Conservation (phyloP, 2,329 filamentous ascomycete genomes). For the Apiospora rasikravindrae region DNA sequence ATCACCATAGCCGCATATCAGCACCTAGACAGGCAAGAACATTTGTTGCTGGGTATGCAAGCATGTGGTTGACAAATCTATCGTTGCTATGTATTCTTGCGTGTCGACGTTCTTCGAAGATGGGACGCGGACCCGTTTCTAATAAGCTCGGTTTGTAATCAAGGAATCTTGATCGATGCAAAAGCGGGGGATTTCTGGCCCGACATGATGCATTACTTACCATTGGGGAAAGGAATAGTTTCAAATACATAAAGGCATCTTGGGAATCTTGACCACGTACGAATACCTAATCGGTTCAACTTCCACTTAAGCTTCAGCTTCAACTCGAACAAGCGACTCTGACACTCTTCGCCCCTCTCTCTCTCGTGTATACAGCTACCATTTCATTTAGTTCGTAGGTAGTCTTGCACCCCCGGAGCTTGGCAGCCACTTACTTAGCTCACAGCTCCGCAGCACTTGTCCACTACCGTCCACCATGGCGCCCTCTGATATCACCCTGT, state of each 20-base stretch:
- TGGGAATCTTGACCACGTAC: neutral
- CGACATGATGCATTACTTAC: constrained; percentile 17
- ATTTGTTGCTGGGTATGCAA: too few species aligned
- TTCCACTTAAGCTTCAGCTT: neutral
- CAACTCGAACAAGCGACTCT: neutral
- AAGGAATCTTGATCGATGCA: neutral
- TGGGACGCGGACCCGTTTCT: neutral
- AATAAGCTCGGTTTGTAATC: constrained; percentile 15
- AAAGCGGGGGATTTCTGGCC: constrained; percentile 16
- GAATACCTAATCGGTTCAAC: too few species aligned
- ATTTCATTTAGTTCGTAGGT: neutral
- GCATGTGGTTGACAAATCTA: neutral
- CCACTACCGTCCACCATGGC: constrained; percentile 39
- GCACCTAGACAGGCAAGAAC: neutral
- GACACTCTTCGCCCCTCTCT: neutral
- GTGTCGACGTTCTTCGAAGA: neutral
- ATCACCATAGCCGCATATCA: neutral
- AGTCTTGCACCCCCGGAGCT: neutral
- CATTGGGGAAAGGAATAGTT: neutral
- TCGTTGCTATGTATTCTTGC: neutral
- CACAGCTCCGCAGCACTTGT: constrained; percentile 43
- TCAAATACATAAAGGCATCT: neutral
- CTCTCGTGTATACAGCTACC: neutral
- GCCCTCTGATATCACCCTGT: constrained; percentile 75
- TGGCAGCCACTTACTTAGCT: neutral